phyloP scores from a whole-genome alignment of 495 filamentous ascomycete genomes.

The Xylaria telfairii region DNA sequence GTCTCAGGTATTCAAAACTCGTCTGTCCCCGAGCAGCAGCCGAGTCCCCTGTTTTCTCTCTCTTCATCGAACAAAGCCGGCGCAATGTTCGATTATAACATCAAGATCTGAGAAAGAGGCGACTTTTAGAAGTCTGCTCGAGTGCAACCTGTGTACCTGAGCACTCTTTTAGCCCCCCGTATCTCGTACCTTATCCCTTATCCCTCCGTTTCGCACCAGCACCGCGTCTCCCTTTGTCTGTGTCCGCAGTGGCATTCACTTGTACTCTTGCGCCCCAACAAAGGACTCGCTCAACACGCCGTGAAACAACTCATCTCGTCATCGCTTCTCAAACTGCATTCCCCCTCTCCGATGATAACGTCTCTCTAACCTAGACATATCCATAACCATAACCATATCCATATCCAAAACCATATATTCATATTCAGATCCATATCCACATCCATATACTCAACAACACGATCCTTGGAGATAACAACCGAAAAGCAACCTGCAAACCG shows the following conservation, averaged over 20 bases:
- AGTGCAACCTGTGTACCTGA: conserved; percentile 36
- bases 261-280: conserved; percentile 51
- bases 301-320: conserved; percentile 20
- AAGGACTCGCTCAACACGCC: conserved; percentile 31
- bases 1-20: conserved; percentile 51
- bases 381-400: too few species aligned
- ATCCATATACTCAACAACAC: too few species aligned
- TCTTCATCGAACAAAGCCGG: conserved; percentile 53
- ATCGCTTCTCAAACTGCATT: conserved; percentile 15
- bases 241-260: conserved; percentile 54
- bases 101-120: conserved; percentile 48
- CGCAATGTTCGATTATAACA: conserved; percentile 55
- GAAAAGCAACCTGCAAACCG: neutral
- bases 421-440: too few species aligned
- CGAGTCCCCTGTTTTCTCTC: conserved; percentile 39
- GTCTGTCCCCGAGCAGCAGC: conserved; percentile 48
- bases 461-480: too few species aligned
- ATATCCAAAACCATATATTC: too few species aligned
- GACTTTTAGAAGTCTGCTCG: conserved; percentile 56
- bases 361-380: too few species aligned
- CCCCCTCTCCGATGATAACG: conserved; percentile 7
- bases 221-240: conserved; percentile 34
- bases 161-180: conserved; percentile 5
- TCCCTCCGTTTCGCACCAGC: conserved; percentile 7
- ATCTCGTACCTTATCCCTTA: conserved; percentile 12